phyloP scores from a whole-genome alignment of 2,329 filamentous ascomycete genomes.

The Pestalotiopsis sp. region DNA sequence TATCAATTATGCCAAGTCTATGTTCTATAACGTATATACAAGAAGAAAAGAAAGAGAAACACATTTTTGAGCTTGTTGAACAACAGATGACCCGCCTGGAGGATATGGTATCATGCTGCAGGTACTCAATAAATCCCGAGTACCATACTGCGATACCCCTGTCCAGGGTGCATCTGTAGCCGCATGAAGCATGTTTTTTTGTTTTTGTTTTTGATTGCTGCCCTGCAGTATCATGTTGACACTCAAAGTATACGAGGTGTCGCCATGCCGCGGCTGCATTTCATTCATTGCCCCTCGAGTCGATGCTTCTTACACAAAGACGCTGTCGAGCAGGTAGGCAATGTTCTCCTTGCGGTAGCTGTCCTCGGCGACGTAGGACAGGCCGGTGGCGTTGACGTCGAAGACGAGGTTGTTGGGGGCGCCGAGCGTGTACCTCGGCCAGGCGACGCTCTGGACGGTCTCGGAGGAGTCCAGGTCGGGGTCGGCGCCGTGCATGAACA shows the following conservation, averaged over 20 bases:
- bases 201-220: neutral
- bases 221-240: neutral
- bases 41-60: neutral
- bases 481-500: constrained; percentile 45
- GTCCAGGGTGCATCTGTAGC: neutral
- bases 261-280: neutral
- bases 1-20: neutral
- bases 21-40: neutral
- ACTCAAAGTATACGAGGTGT: neutral
- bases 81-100: neutral
- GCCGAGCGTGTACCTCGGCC: constrained; percentile 43
- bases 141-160: neutral
- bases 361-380: constrained; percentile 43
- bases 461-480: constrained; percentile 33
- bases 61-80: neutral
- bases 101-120: neutral
- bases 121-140: neutral
- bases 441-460: constrained; percentile 22
- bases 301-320: constrained; percentile 5
- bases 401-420: constrained; percentile 49
- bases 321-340: constrained; percentile 31
- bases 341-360: constrained; percentile 43
- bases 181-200: neutral
- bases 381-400: constrained; percentile 43
- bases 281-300: neutral